Base-by-base conservation (phyloP, 371 early-diverging fungal genomes). In the Chytridium lagenaria region DNA sequence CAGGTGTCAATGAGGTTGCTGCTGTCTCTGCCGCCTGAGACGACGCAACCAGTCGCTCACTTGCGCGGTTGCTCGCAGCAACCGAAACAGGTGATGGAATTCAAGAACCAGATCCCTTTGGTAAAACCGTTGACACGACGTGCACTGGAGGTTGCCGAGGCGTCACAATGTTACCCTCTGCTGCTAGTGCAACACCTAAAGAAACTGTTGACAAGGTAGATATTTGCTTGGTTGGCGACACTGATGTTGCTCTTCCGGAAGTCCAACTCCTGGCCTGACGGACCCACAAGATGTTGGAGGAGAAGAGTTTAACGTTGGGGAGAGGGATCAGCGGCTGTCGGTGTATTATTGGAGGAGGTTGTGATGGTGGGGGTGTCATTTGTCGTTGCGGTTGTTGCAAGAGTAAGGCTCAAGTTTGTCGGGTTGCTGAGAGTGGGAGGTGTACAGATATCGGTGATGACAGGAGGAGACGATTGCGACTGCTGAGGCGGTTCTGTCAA, bases 101-200 rank as follows among this genome's bases (percentile, higher is more conserved):
- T 16, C 66, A 38, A 38, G 40, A 44, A 2, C 66, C 66, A 22
- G 66, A 66, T 12, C 66, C 66, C 30, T 66, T 66, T 10, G 66
- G 66, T 7, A 66, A 28, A n/a, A 66, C 66, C 10, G 66, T 66
- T 26, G 66, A 66, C 22, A 44, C 66, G 30, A 40, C 49, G 28
- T 44, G 38, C 23, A 66, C 15, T 30, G 5, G 66, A 10, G 10
- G 66, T 23, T 2, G 26, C 5, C 55, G 55, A n/a, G 55, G 12
- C 26, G 55, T 52, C 26, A 7, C 55, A 23, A 7, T 26, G 26
- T 26, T 26, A 22, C n/a, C 55, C 55, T 52, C 55, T 22, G 55
- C 55, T 23, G 55, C 55, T 7, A 26, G 7, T 12, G 55, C 55
- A 12, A 52, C 55, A 12, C 55, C 55, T 23, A 52, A 52, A 22